Evolutionary conservation across 768 basidiomycete species (phyloP), one percentile per base, ranked within the genome.

Genomic region (Suillus plorans): DNA sequence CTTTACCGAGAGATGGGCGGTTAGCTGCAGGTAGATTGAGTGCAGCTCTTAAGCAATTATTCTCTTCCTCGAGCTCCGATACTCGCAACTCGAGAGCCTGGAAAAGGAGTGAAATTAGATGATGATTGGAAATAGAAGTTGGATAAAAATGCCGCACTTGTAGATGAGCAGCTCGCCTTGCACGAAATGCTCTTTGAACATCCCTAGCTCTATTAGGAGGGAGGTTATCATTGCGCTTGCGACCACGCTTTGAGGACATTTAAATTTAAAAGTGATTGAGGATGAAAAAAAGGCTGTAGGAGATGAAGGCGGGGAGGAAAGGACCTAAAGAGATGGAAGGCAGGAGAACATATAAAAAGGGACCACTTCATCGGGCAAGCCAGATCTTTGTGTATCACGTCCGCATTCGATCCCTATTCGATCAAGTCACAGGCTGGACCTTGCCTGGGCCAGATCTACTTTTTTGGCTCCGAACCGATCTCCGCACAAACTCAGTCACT

Each of bases 101-200:
- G 66, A 69, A 67, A 67, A 67, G 63, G 44, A 62, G 65, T 70
- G 67, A 75, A 76, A 73, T 71, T 69, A 77, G 66, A 69, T 70
- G 68, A 76, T 68, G 73, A 77, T 77, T 80, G 73, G 74, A 80
- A 84, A 73, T 77, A 73, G 72, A 69, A 69, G 75, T 74, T 70
- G 72, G 64, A 67, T 45, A 56, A 68, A 74, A 65, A 58, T 68
- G 58, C 78, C 80, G 69, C 67, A 92, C 91, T 81, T 90, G 85
- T 62, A 96, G 83, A 76, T 95, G 94, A 63, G 92, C 92, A 66
- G 93, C 93, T 70, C 94, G 86, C 68, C 94, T 82, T 41, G 94
- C 94, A 67, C 94, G 85, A 80, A 95, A 96, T 10, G 93, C 94
- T 72, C 94, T 80, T 74, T 96, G 94, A 20, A 95, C 92, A 71